Evolutionary conservation across 495 filamentous ascomycete genomes (phyloP), one percentile per base, ranked within the genome.

Genomic region (Talaromyces wortmannii): DNA sequence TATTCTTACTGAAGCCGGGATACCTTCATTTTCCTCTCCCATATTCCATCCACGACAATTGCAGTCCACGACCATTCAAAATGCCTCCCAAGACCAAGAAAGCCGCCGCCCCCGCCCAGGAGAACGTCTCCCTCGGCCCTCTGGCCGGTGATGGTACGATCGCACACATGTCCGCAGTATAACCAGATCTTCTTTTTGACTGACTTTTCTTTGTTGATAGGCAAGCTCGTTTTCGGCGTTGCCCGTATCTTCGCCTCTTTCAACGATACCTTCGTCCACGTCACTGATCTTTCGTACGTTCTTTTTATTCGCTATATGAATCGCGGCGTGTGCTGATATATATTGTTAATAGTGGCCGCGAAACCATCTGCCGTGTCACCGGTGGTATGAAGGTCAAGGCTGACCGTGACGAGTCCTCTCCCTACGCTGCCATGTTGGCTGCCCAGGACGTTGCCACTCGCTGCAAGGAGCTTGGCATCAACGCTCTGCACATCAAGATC

Each of bases 341-440:
- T 36, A 11, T 13, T 49, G 45, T 30, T 81, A 77, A 80, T 84
- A 96, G 90, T 78, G 94, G 94, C 79, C 94, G 94, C 79, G 94
- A 99, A 91, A 99, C 94, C 78, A 92, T 99, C 78, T 85, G 82
- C 84, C 91, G 94, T 87, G 91, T 99, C 57, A 99, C 94, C 65
- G 94, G 94, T 77, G 94, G 94, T 71, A 97, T 97, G 94, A 99
- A 99, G 83, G 94, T 99, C 82, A 99, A 99, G 87, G 94, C 94
- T 75, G 94, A 99, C 75, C 91, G 94, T 80, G 94, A 99, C 79
- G 94, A 99, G 83, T 97, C 92, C 59, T 97, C 92, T 49, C 94
- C 94, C 60, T 99, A 99, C 84, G 94, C 94, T 66, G 94, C 94
- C 75, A 99, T 99, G 94, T 89, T 99, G 87, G 94, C 94, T 74